Evolutionary conservation across 2,329 filamentous ascomycete species (phyloP).

Genomic region (Verticillium nonalfalfae): DNA sequence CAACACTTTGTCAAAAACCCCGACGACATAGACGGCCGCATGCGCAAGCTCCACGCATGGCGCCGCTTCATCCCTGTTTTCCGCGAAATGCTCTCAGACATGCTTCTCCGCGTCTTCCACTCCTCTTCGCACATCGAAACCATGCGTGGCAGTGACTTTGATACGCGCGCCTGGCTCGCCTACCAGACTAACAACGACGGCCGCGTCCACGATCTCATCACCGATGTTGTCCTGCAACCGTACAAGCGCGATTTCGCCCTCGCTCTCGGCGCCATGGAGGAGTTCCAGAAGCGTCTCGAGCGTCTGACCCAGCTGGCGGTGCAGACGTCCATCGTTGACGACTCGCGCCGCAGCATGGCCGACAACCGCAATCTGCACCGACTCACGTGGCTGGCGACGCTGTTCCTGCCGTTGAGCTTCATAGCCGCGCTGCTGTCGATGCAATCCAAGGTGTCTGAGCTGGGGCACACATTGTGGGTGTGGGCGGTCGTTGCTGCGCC

Average conservation of each 20-base stretch:
- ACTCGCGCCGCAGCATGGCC: slow-evolving; percentile 18
- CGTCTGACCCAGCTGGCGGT: slow-evolving; percentile 22
- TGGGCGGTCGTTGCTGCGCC: slow-evolving; percentile 17
- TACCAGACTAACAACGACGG: background rate
- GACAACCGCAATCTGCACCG: slow-evolving; percentile 23
- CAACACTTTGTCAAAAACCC: slow-evolving; percentile 12
- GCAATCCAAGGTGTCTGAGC: slow-evolving; percentile 13
- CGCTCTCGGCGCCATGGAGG: slow-evolving; percentile 18
- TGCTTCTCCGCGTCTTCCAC: slow-evolving; percentile 11
- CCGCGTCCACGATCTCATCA: background rate
- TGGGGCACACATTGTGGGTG: slow-evolving; percentile 10
- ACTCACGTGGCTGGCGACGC: slow-evolving; percentile 23
- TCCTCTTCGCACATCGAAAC: slow-evolving; percentile 2
- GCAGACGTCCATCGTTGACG: slow-evolving; percentile 21
- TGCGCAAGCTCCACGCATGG: slow-evolving; percentile 18
- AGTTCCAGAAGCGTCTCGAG: slow-evolving; percentile 23
- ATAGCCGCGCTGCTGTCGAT: slow-evolving; percentile 22
- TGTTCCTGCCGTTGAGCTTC: slow-evolving; percentile 24
- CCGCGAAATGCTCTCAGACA: slow-evolving; percentile 19
- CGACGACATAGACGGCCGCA: slow-evolving; percentile 13
- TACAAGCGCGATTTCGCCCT: slow-evolving; percentile 17
- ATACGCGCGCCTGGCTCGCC: background rate
- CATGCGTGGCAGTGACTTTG: background rate
- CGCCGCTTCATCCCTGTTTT: slow-evolving; percentile 17
- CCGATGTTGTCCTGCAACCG: background rate